Percentiles rank a stretch among this genome's conserved stretches.
Conservation (phyloP, 495 filamentous ascomycete species). For the Xylaria acuta region DNA sequence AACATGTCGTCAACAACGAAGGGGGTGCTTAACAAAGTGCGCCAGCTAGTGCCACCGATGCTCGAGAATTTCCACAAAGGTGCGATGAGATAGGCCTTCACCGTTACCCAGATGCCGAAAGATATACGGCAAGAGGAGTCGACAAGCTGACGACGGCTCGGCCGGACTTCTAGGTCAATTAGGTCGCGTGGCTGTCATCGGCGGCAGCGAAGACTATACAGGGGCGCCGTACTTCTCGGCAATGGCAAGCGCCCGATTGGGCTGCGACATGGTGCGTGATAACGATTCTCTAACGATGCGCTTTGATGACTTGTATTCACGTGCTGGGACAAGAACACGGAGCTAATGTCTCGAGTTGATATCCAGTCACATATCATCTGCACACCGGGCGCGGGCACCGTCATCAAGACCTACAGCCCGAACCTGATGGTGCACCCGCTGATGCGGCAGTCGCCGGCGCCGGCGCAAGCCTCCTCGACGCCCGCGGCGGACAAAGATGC, state of each 20-base stretch:
- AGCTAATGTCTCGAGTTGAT: conserved; percentile 21
- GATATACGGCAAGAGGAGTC: background rate
- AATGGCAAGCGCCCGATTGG: conserved; percentile 89
- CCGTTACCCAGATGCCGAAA: background rate
- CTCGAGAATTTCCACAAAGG: conserved; percentile 97
- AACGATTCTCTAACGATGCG: background rate
- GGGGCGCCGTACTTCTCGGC: conserved; percentile 98
- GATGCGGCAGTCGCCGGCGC: conserved; percentile 72
- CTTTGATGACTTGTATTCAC: background rate
- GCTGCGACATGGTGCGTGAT: conserved; percentile 77
- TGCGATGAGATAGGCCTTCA: conserved; percentile 37
- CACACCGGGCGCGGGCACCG: conserved; percentile 82
- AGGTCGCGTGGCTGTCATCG: conserved; percentile 91
- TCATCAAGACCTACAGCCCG: conserved; percentile 97
- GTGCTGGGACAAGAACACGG: background rate
- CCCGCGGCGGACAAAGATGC: conserved; percentile 53
- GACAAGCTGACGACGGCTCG: conserved; percentile 26
- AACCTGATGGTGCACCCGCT: conserved; percentile 98
- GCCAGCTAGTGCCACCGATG: conserved; percentile 93
- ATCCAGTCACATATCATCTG: conserved; percentile 93
- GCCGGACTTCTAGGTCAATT: conserved; percentile 71
- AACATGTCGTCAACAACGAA: conserved; percentile 57
- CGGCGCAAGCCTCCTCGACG: conserved; percentile 44
- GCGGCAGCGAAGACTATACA: conserved; percentile 94
- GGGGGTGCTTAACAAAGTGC: conserved; percentile 79